Base-by-base conservation (phyloP, 331 rosid species). In the Dryas integrifolia region DNA sequence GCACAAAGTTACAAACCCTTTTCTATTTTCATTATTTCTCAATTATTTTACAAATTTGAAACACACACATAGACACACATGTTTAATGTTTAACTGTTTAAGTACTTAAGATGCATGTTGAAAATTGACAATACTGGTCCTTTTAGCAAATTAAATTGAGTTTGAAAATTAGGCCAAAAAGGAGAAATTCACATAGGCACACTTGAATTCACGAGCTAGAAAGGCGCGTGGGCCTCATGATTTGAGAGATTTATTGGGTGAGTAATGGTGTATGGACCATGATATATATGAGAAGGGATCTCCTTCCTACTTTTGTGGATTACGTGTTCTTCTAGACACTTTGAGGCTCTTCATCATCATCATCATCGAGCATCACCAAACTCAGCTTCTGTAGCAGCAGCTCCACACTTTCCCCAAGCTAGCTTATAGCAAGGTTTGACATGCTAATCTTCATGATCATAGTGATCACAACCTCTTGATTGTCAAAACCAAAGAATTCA, bases 361-460 rank as follows among this genome's bases (percentile, higher is more conserved):
- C 67, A 46, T 51, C 62, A 43, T 11, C 18, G 7, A 11, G 35
- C 47, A 38, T 58, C 63, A 26, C 45, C 64, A 13, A 45, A 48
- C 50, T 52, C 55, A 46, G 55, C 45, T 39, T 16, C 60, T 38
- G 21, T 21, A 52, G 9, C 59, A 67, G n/a, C 74, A 55, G 8
- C 74, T 18, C 53, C 49, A 40, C 65, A 69, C 62, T 53, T 51
- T 5, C 51, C 50, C 63, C 49, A 69, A 40, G 51, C 63, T 55
- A 43, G 35, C 45, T 43, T 56, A 14, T 30, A 41, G 4, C 40
- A 70, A 56, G 65, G 74, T 70, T 56, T 56, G 65, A 24, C 53
- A 41, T 26, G 7, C 74, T 18, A 11, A 4, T 41, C 24, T 11
- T 43, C 26, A 53, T 70, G 24, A 55, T 41, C 52, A 62, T 13